These are phyloP conservation scores for Geranium brycei DNA, from an alignment of 345 rosid species.

Conservation along the genomic window DNA sequence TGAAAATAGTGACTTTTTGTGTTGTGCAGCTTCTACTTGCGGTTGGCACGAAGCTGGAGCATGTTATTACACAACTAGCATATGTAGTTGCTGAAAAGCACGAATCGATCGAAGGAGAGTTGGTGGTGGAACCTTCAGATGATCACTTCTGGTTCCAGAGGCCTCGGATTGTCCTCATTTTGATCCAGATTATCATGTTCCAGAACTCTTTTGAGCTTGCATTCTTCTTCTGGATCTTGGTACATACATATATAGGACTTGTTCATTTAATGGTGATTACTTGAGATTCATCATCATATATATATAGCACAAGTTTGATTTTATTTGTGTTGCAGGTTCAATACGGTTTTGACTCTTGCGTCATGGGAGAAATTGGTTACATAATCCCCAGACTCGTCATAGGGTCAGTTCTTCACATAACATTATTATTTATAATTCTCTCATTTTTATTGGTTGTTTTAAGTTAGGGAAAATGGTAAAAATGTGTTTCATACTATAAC, in stretches of 20 bases:
- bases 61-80: slow-evolving; percentile 53
- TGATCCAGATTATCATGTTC: slow-evolving; percentile 69
- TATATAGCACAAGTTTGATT: too few relatives aligned
- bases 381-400: slow-evolving; percentile 54
- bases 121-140: slow-evolving; percentile 69
- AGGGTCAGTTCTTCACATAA: slow-evolving; percentile 31
- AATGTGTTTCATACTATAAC: too few relatives aligned
- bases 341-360: slow-evolving; percentile 61
- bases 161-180: slow-evolving; percentile 44
- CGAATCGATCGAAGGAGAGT: slow-evolving; percentile 46
- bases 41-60: slow-evolving; percentile 69
- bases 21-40: slow-evolving; percentile 52
- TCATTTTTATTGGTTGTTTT: too few relatives aligned
- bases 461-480: too few relatives aligned
- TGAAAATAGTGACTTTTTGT: too few relatives aligned
- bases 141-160: slow-evolving; percentile 59
- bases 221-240: slow-evolving; percentile 65
- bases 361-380: slow-evolving; percentile 49
- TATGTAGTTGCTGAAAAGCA: slow-evolving; percentile 68
- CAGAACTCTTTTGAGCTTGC: slow-evolving; percentile 89
- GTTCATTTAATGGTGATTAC: not conserved
- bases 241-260: slow-evolving; percentile 12
- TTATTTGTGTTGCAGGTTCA: slow-evolving; percentile 30
- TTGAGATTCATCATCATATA: not conserved
- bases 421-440: not conserved